phyloP scores from a whole-genome alignment of 2,329 filamentous ascomycete species.

The Cercospora sp. region DNA sequence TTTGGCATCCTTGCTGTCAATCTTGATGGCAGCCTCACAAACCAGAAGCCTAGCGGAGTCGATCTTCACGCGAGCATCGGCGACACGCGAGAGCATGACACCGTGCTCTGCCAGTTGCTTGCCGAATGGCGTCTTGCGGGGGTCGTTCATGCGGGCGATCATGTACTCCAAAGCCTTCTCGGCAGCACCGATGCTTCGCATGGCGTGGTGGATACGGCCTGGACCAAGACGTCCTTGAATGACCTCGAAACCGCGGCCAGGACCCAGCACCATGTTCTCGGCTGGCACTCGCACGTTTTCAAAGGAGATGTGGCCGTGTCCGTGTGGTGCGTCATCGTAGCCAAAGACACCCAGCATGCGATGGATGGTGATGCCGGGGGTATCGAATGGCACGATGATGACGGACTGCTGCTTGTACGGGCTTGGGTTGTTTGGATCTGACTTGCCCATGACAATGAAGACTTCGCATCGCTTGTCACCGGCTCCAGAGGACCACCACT shows the following conservation, averaged over 20 bases:
- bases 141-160: conserved; percentile 90
- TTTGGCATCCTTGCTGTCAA: conserved; percentile 87
- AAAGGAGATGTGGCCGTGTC: conserved; percentile 90
- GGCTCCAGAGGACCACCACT: conserved; percentile 99
- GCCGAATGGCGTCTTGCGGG: conserved; percentile 85
- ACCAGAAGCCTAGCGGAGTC: conserved; percentile 87
- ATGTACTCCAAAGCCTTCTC: conserved; percentile 94
- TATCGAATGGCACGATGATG: conserved; percentile 77
- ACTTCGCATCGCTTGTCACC: conserved; percentile 88
- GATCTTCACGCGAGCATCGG: conserved; percentile 88
- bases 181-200: conserved; percentile 88
- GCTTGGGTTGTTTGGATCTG: conserved; percentile 70
- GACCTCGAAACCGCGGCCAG: conserved; percentile 94
- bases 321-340: conserved; percentile 95
- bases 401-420: conserved; percentile 92
- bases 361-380: conserved; percentile 83
- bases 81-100: conserved; percentile 92
- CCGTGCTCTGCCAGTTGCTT: conserved; percentile 85
- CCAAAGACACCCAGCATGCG: conserved; percentile 94
- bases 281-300: conserved; percentile 84
- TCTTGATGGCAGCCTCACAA: conserved; percentile 91
- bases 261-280: conserved; percentile 82
- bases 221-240: conserved; percentile 96
- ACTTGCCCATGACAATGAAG: conserved; percentile 97
- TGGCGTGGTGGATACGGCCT: conserved; percentile 95